Conservation (phyloP, 257 asterid genomes). For the Thymus quinquecostatus region DNA sequence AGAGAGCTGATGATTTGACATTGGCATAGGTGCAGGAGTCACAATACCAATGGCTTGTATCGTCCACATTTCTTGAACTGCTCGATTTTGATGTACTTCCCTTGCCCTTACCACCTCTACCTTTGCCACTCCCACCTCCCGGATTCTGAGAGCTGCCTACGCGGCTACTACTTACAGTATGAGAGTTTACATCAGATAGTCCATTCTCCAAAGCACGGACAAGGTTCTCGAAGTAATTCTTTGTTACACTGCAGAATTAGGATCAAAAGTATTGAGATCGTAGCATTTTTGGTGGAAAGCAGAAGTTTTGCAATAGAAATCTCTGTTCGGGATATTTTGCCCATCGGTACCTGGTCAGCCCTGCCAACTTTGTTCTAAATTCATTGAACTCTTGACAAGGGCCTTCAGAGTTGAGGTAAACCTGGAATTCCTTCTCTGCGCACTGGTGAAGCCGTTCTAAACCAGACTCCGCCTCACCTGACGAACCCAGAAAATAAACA, state of each 20-base stretch:
- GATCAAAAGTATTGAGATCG: neutral
- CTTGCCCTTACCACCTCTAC: conserved; percentile 62
- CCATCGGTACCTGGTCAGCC: conserved; percentile 71
- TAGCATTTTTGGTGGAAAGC: too few species aligned
- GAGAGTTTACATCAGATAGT: conserved; percentile 76
- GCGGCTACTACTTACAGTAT: conserved; percentile 47
- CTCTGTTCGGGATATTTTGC: too few species aligned
- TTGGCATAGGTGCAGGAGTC: conserved; percentile 78
- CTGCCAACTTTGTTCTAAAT: conserved; percentile 92
- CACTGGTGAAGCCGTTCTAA: conserved; percentile 97
- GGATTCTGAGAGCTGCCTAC: conserved; percentile 63
- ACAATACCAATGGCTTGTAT: conserved; percentile 77
- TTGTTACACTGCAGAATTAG: conserved; percentile 72
- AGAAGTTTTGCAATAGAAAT: too few species aligned
- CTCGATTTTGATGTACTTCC: conserved; percentile 62
- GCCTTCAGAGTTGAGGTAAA: conserved; percentile 70
- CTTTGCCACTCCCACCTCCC: conserved; percentile 61
- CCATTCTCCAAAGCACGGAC: conserved; percentile 92
- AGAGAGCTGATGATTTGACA: conserved; percentile 46
- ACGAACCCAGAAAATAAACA: conserved; percentile 29
- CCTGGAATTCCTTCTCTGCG: conserved; percentile 91
- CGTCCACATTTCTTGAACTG: conserved; percentile 59
- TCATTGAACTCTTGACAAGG: conserved; percentile 80
- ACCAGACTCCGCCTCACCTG: conserved; percentile 98
- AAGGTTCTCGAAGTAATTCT: conserved; percentile 90